These are phyloP conservation scores for Conoideocrella luteorostrata DNA, from an alignment of 2,329 filamentous ascomycete species.

Conservation along the genomic window DNA sequence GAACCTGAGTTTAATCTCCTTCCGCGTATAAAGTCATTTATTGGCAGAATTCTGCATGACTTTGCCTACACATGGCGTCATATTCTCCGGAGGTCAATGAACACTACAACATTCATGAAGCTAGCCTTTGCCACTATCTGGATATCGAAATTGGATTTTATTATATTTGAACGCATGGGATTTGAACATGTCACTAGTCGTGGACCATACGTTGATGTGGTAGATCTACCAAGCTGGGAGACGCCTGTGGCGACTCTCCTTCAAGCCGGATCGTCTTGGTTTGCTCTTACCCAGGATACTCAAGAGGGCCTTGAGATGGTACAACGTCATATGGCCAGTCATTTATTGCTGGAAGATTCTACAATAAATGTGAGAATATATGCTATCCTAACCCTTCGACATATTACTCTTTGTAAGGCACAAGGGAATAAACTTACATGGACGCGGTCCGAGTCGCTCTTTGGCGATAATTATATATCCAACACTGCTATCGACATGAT, in stretches of 20 bases:
- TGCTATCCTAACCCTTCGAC: constrained; percentile 12
- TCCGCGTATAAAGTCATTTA: constrained; percentile 9
- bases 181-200: constrained; percentile 11
- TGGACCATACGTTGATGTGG: constrained; percentile 11
- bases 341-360: not conserved
- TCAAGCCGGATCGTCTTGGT: constrained; percentile 13
- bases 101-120: constrained; percentile 12
- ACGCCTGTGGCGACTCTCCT: constrained; percentile 8
- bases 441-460: constrained; percentile 11
- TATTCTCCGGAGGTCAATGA: constrained; percentile 13
- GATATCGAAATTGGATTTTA: constrained; percentile 13
- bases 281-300: constrained; percentile 11
- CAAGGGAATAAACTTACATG: not conserved
- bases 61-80: constrained; percentile 17
- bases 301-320: constrained; percentile 12
- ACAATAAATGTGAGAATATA: constrained; percentile 5
- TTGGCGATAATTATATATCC: constrained; percentile 2
- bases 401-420: constrained; percentile 12
- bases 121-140: constrained; percentile 14
- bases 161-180: constrained; percentile 7
- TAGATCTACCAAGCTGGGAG: constrained; percentile 14
- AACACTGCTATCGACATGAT: constrained; percentile 14
- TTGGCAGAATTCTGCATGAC: constrained; percentile 12
- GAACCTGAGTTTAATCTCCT: constrained; percentile 6
- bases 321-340: constrained; percentile 10